Percentiles rank a stretch among this genome's conserved stretches.
Conservation (phyloP, 768 basidiomycete species). For the Tricholoma sp. region DNA sequence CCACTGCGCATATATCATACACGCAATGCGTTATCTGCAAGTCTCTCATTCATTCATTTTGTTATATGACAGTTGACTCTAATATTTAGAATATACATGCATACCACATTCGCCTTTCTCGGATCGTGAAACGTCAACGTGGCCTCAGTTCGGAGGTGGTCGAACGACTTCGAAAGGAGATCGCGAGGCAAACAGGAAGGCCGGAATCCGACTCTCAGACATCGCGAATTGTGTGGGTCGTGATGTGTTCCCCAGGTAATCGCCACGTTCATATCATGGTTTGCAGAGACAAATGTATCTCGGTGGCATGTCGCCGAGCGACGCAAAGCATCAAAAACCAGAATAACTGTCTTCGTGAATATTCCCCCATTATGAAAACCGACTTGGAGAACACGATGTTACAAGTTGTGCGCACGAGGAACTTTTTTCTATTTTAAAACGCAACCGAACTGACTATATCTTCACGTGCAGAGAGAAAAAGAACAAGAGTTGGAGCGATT, state of each 20-base stretch:
- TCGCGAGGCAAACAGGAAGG: neutral
- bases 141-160: neutral
- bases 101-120: constrained; percentile 16
- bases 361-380: neutral
- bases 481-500: constrained; percentile 14
- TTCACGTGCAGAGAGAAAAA: constrained; percentile 11
- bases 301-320: neutral
- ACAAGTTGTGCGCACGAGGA: neutral
- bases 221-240: neutral
- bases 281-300: neutral
- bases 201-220: neutral
- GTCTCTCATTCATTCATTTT: constrained; percentile 2
- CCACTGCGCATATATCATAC: constrained; percentile 6
- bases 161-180: neutral
- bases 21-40: constrained; percentile 21
- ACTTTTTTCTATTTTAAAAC: neutral
- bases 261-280: neutral
- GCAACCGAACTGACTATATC: constrained; percentile 2
- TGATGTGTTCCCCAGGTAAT: neutral
- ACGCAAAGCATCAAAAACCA: neutral
- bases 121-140: constrained; percentile 3
- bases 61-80: neutral
- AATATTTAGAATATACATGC: constrained; percentile 16
- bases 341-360: neutral
- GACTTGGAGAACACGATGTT: neutral